Evolutionary conservation across 129 eudicot species (phyloP).

Genomic region (Saposhnikovia divaricata): DNA sequence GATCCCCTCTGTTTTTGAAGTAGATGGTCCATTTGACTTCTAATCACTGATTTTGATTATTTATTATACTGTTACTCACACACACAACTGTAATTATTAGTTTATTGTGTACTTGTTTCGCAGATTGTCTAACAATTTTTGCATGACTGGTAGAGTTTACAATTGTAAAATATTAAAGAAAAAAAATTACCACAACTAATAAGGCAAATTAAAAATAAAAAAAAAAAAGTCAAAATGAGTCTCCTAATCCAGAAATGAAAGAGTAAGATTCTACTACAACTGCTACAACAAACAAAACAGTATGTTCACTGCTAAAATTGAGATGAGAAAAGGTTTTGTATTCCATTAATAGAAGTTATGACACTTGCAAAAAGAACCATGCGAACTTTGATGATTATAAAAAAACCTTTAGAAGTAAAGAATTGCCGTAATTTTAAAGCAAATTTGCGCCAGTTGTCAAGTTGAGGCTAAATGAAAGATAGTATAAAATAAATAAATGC

Average conservation of each 20-base stretch:
- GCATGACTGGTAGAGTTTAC: not conserved
- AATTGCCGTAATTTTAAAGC: not conserved
- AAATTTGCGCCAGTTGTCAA: not conserved
- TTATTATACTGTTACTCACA: too few species aligned
- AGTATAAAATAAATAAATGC: not conserved
- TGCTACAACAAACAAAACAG: not conserved
- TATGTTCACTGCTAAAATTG: not conserved
- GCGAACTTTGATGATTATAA: not conserved
- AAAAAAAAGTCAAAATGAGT: not conserved
- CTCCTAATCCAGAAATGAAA: not conserved
- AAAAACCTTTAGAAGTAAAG: not conserved
- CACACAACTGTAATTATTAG: too few species aligned
- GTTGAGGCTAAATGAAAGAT: constrained; percentile 5
- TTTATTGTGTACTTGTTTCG: too few species aligned
- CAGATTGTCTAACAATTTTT: not conserved
- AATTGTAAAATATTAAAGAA: not conserved
- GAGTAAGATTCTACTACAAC: not conserved
- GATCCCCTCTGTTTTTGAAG: not conserved
- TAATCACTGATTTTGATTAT: not conserved
- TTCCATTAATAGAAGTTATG: not conserved
- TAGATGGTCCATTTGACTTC: not conserved
- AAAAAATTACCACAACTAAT: not conserved
- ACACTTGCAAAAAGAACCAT: not conserved
- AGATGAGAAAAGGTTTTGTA: not conserved
- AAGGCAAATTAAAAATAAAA: not conserved